These are phyloP conservation scores for Torrubiellomyces zombiae DNA, from an alignment of 2,329 filamentous ascomycete species.

Conservation along the genomic window DNA sequence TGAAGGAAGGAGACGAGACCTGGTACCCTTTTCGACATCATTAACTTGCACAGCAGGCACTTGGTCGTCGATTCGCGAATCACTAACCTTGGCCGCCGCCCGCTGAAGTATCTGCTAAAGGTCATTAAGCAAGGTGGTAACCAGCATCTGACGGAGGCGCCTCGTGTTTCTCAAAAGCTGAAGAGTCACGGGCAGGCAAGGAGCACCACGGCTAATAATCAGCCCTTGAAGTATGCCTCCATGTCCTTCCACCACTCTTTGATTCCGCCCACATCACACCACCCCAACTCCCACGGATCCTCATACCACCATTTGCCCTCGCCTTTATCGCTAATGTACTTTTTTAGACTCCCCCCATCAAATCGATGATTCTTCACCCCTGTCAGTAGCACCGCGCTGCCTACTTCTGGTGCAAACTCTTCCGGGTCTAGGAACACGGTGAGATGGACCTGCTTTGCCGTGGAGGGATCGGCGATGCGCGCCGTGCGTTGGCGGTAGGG, in stretches of 20 bases:
- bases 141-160: no score
- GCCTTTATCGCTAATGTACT: constrained; percentile 22
- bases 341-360: constrained; percentile 28
- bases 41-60: no score
- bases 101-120: no score
- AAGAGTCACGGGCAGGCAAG: not conserved
- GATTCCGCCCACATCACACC: constrained; percentile 31
- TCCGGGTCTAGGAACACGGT: constrained; percentile 38
- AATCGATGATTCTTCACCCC: constrained; percentile 42
- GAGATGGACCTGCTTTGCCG: constrained; percentile 32
- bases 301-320: constrained; percentile 34
- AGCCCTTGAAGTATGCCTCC: constrained; percentile 7
- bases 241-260: constrained; percentile 26
- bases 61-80: no score
- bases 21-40: no score
- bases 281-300: constrained; percentile 25
- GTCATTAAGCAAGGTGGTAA: no score
- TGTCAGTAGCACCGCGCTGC: constrained; percentile 31
- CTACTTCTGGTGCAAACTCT: constrained; percentile 26
- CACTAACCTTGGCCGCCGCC: no score
- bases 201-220: not conserved
- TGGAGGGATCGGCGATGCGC: constrained; percentile 33
- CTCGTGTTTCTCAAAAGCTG: not conserved
- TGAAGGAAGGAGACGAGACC: no score
- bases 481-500: constrained; percentile 35